Evolutionary conservation across 495 filamentous ascomycete genomes (phyloP), one percentile per base, ranked within the genome.

Genomic region (Staphylotrichum longicolle): DNA sequence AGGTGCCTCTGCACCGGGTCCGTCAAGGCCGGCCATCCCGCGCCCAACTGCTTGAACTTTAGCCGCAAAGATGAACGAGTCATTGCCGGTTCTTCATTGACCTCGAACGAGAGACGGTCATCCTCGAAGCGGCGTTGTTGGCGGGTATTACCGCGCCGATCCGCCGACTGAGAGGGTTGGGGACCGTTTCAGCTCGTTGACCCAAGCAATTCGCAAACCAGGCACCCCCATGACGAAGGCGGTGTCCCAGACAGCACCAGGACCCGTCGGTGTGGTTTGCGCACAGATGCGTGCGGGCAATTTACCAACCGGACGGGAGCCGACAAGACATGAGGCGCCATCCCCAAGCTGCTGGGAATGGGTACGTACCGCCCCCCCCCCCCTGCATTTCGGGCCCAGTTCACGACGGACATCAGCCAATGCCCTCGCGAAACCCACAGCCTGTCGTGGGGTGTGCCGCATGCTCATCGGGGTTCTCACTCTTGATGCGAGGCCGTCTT

Each of bases 291-390:
- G 27, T 15, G 51, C 35, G 46, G 44, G 55, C 54, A 64, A 66
- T 62, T 62, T 66, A 69, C 67, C 67, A 63, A 66, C 61, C 40
- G 64, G 59, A 60, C 54, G 67, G 67, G 62, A 61, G 59, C 64
- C 54, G 58, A 46, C 60, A 53, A 61, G 64, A 63, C 54, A 63
- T 35, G 47, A 64, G 51, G 62, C 58, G 54, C 41, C 63, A 15
- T 58, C 48, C 10, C 59, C 60, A 48, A 44, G 30, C 58, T 54
- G 50, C 48, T 60, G 57, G 54, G 63, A 60, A 58, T n/a, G 20
- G 55, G 48, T 62, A 62, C 53, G 63, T 65, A 65, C 63, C 47
- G 30, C 44, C 0, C 15, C 9, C 63, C 63, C 63, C 37, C 37
- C 37, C 37, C 45, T 60, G 60, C 60, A 54, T 58, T 66, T 55